Base-by-base conservation (phyloP, 352 stramenopile genomes). In the Phytophthora meadii region DNA sequence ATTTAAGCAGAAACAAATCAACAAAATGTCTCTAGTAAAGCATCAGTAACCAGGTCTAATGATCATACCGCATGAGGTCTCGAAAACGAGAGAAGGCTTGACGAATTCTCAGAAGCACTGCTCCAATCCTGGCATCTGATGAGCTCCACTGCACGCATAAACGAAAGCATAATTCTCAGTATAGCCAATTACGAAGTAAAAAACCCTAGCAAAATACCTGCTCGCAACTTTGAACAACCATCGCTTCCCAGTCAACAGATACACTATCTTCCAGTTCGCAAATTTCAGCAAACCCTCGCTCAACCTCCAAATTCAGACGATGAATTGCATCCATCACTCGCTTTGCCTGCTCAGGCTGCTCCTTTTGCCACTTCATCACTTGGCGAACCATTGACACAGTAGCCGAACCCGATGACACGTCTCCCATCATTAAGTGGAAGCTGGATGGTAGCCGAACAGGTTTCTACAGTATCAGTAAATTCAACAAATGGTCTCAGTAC, bases 401-500 rank as follows among this genome's bases (percentile, higher is more conserved):
- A 2, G 83, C 92, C 2, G 93, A 98, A 40, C 97, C 97, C 14
- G 94, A 96, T 15, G 89, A 96, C 11, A 99, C 92, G 73, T 99
- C 97, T 28, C 96, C 97, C 86, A 99, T 97, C 40, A 99, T 69
- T 56, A 99, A 71, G 54, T 96, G 76, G 22, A 98, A 83, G 28
- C 76, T 77, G 22, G 69, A 50, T 39, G 95, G 93, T 12, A 95
- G 44, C 37, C 44, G 57, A 51, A 93, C 89, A 4, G 70, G 65
- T 68, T 72, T 80, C 87, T 95, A 60, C 22, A 22, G 22, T 22
- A 22, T 8, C 25, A 30, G 5, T 51, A 61, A 34, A 30, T 30
- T 10, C 2, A 50, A 30, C 17, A 53, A 54, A n/a, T 40, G 32
- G 27, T 9, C 46, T 11, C 27, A 54, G 30, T 10, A 14, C 30